phyloP scores from a whole-genome alignment of 2,329 filamentous ascomycete genomes.

The Aspergillus fumigatus region DNA sequence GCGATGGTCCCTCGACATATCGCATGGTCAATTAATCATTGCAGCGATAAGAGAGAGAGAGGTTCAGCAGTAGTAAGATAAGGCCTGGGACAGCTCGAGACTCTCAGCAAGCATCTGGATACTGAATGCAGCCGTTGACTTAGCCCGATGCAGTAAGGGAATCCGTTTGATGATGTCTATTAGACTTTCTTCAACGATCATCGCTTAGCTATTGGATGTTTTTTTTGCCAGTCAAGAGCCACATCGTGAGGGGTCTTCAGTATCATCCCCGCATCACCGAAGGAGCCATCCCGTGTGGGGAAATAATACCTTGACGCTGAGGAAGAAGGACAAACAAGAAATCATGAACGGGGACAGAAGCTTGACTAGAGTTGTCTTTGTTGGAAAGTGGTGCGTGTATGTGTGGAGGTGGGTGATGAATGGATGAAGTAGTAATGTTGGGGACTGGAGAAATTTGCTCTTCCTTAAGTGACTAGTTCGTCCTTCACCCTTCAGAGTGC shows the following conservation, averaged over 20 bases:
- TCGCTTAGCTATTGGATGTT: not conserved
- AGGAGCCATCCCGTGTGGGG: not conserved
- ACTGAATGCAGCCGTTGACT: not conserved
- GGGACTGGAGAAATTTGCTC: not conserved
- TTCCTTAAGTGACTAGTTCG: not conserved
- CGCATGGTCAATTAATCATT: not conserved
- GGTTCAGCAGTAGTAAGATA: not conserved
- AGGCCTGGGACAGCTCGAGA: not conserved
- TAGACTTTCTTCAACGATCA: not conserved
- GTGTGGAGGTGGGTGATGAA: not conserved
- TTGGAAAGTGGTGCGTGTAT: not conserved
- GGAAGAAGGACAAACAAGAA: not conserved
- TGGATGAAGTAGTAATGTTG: not conserved
- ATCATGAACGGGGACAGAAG: not conserved
- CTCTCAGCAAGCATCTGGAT: not conserved
- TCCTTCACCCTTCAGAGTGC: not conserved
- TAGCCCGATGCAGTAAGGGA: not conserved
- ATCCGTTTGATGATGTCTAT: not conserved
- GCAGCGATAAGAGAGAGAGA: not conserved
- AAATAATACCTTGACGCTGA: not conserved
- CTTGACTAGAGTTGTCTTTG: not conserved
- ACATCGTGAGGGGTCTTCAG: not conserved
- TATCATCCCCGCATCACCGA: not conserved
- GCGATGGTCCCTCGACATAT: not conserved
- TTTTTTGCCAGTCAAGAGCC: not conserved